These are phyloP conservation scores for Chaetoceros tenuissimus DNA, from an alignment of 108 stramenopile genomes.

Conservation along the genomic window DNA sequence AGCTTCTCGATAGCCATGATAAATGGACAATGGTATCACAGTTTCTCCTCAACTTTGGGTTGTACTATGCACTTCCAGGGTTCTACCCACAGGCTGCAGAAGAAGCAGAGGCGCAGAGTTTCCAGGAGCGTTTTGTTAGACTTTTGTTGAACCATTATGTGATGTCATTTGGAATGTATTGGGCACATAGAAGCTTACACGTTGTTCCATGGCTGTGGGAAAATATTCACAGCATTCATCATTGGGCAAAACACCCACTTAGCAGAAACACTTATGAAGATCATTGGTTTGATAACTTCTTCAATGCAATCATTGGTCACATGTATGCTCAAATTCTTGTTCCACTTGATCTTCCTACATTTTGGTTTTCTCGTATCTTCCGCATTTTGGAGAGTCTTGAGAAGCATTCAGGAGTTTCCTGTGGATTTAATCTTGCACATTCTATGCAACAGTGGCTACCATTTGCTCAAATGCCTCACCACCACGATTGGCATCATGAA, in stretches of 20 bases:
- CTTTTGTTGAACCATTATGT: conserved; percentile 11
- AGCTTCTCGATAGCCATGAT: conserved; percentile 10
- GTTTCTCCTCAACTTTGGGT: conserved; percentile 3
- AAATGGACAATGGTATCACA: conserved; percentile 7
- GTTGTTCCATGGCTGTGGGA: conserved; percentile 15
- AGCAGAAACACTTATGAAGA: conserved; percentile 19
- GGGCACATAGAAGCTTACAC: conserved; percentile 15
- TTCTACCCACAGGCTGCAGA: conserved; percentile 1
- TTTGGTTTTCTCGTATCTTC: conserved; percentile 14
- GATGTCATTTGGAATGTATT: conserved; percentile 24
- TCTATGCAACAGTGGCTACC: conserved; percentile 4
- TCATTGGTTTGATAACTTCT: conserved; percentile 25
- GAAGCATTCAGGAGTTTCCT: conserved; percentile 18
- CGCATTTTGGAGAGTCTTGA: conserved; percentile 16
- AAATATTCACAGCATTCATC: conserved; percentile 13
- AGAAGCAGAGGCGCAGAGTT: neutral
- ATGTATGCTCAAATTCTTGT: conserved; percentile 11
- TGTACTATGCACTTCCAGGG: conserved; percentile 8
- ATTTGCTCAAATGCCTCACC: conserved; percentile 24
- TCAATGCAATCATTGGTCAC: conserved; percentile 14
- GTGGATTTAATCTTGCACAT: conserved; percentile 8
- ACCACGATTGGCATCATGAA: conserved; percentile 31
- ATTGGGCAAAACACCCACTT: conserved; percentile 19
- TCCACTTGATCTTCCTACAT: conserved; percentile 7
- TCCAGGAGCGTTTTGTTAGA: conserved; percentile 2